Percentiles rank a stretch among this genome's conserved stretches.
phyloP scores from a whole-genome alignment of 1,284 basidiomycete species.

The Puccinia coronata region DNA sequence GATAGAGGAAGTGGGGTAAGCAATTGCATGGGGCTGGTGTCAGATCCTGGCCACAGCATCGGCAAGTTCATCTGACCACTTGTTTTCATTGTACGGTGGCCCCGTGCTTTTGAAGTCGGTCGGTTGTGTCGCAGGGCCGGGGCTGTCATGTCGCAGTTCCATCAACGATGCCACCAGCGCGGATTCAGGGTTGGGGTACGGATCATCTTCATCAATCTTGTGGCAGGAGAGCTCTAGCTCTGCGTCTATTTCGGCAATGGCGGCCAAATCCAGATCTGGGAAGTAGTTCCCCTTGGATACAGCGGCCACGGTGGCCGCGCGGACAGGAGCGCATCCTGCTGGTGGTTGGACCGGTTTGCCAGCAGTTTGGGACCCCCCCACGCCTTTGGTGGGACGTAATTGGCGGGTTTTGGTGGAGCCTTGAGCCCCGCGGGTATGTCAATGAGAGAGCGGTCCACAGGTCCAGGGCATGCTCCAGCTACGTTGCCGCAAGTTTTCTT shows the following conservation, averaged over 20 bases:
- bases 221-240: neutral
- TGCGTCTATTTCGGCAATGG: neutral
- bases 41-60: no score
- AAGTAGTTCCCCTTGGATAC: neutral
- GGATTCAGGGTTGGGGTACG: no score
- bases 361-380: neutral
- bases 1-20: no score
- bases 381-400: neutral
- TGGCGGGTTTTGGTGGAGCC: neutral
- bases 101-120: no score
- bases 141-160: no score
- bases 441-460: neutral
- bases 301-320: neutral
- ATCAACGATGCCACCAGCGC: no score
- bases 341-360: conserved; percentile 7
- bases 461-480: neutral
- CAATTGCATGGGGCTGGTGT: no score
- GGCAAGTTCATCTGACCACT: no score
- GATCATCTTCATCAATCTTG: no score
- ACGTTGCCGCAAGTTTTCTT: conserved; percentile 26
- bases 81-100: no score
- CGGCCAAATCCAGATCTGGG: neutral
- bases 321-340: neutral
- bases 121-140: no score
- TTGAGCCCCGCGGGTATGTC: neutral